Evolutionary conservation across 2,329 filamentous ascomycete genomes (phyloP), one percentile per base, ranked within the genome.

Genomic region (Alternaria panax): DNA sequence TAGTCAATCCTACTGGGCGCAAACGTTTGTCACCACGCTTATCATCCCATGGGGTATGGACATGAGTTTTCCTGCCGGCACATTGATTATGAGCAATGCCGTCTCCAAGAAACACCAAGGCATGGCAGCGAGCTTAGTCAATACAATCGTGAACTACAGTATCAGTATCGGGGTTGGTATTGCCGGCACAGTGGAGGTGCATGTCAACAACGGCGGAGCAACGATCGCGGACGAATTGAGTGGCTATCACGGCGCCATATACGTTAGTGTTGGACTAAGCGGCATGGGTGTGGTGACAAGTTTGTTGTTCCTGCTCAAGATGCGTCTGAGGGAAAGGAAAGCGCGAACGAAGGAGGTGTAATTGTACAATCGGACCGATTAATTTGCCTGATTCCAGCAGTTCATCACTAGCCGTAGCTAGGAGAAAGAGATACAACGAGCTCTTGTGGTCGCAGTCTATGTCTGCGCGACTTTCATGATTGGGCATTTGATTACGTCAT

Each of bases 151-250:
- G 16, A 80, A 81, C 52, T 81, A 82, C 65, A 75, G 72, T 25
- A 80, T 81, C 32, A 77, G 75, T 11, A 73, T 80, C 24, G 80
- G 79, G 5, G 65, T 82, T 22, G 80, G 80, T 0, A 76, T 82
- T 50, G 79, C 79, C 11, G 80, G 79, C 0, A 81, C 79, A 0
- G 78, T 81, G 1, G 79, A 81, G 59, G 71, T 67, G 7, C 69
- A 80, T 51, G 69, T 79, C 3, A 79, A 78, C 52, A 58, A 71
- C 30, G 75, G 77, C 5, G 77, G 72, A 2, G 41, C 42, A 7
- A 71, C 64, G 8, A 32, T 50, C 12, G 63, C 63, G n/a, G 72
- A 79, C 53, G 41, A 71, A 30, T 51, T 81, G 30, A 59, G 42
- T 32, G 80, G 80, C 7, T 81, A 79, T 57, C 70, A 79, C 2